Percentiles rank a stretch among this genome's conserved stretches.
These are phyloP conservation scores for Colletotrichum siamense DNA, from an alignment of 2,329 filamentous ascomycete species.

Conservation along the genomic window DNA sequence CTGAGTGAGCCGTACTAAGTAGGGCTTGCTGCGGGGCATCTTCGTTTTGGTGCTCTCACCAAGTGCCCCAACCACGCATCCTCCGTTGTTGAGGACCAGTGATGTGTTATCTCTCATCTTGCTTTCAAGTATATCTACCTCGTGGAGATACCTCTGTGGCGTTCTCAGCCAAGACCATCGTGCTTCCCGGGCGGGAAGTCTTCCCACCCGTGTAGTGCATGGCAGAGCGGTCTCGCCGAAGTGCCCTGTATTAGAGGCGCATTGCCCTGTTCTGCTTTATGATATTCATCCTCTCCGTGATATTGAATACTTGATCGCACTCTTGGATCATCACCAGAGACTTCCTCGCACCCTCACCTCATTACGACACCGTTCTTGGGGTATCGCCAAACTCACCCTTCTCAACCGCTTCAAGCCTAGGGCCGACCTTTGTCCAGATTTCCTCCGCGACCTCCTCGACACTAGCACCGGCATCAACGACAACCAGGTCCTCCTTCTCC, in stretches of 20 bases:
- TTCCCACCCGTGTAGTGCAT: neutral
- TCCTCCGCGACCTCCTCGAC: slow-evolving; percentile 62
- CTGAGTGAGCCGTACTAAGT: neutral
- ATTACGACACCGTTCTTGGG: slow-evolving; percentile 46
- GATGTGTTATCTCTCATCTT: neutral
- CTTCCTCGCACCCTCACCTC: neutral
- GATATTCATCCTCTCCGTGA: neutral
- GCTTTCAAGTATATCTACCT: neutral
- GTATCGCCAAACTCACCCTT: slow-evolving; percentile 51
- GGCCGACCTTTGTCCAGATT: slow-evolving; percentile 58
- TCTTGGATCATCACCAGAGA: neutral
- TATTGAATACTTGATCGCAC: neutral
- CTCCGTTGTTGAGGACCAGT: neutral
- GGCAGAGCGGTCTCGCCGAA: neutral
- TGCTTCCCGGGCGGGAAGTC: neutral
- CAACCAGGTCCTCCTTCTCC: slow-evolving; percentile 58
- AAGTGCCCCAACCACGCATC: neutral
- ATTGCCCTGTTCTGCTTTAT: neutral
- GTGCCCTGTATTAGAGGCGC: neutral
- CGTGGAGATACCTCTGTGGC: neutral
- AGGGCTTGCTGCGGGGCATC: neutral
- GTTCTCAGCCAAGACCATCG: neutral
- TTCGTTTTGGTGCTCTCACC: neutral
- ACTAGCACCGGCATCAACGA: slow-evolving; percentile 58
- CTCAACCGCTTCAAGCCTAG: slow-evolving; percentile 54